Conservation (phyloP, 2,329 filamentous ascomycete genomes). For the Aureobasidium sp. region DNA sequence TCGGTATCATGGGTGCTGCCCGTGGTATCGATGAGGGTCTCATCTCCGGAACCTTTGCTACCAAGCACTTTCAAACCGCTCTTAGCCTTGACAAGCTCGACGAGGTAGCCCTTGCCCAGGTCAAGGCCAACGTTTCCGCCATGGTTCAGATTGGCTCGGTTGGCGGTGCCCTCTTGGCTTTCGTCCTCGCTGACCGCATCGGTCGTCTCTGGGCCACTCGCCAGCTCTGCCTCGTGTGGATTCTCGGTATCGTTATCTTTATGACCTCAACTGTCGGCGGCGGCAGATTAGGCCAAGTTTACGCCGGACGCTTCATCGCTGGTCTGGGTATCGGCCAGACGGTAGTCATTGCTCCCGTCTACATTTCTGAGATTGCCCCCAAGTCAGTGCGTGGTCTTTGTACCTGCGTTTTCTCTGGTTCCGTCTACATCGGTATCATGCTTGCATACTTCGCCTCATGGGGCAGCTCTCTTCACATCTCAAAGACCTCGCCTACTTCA, state of each 20-base stretch:
- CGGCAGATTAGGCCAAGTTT: slow-evolving; percentile 31
- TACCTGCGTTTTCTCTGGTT: slow-evolving; percentile 57
- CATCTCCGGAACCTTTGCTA: slow-evolving; percentile 48
- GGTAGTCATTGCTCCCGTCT: slow-evolving; percentile 38
- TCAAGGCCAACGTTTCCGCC: slow-evolving; percentile 61
- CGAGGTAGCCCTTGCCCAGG: slow-evolving; percentile 49
- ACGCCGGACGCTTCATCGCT: slow-evolving; percentile 33
- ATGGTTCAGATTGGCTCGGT: slow-evolving; percentile 76
- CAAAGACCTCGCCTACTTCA: slow-evolving; percentile 27
- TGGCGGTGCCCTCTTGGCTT: slow-evolving; percentile 55
- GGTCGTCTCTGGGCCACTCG: slow-evolving; percentile 36
- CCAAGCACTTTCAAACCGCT: slow-evolving; percentile 49
- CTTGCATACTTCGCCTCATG: slow-evolving; percentile 64
- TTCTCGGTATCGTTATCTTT: slow-evolving; percentile 34
- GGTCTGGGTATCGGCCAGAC: slow-evolving; percentile 29
- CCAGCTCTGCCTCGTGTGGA: slow-evolving; percentile 34
- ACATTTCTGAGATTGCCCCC: slow-evolving; percentile 52
- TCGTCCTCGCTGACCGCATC: slow-evolving; percentile 39
- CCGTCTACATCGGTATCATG: slow-evolving; percentile 66
- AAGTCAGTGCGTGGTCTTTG: slow-evolving; percentile 57
- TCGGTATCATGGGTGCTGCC: slow-evolving; percentile 57
- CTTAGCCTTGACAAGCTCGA: slow-evolving; percentile 49
- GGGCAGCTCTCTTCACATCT: slow-evolving; percentile 42
- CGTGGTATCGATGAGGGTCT: slow-evolving; percentile 69
- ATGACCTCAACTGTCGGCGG: slow-evolving; percentile 23